Percentiles rank a stretch among this genome's conserved stretches.
These are phyloP conservation scores for Cladorrhinum sp. DNA, from an alignment of 2,329 filamentous ascomycete species.

Conservation along the genomic window DNA sequence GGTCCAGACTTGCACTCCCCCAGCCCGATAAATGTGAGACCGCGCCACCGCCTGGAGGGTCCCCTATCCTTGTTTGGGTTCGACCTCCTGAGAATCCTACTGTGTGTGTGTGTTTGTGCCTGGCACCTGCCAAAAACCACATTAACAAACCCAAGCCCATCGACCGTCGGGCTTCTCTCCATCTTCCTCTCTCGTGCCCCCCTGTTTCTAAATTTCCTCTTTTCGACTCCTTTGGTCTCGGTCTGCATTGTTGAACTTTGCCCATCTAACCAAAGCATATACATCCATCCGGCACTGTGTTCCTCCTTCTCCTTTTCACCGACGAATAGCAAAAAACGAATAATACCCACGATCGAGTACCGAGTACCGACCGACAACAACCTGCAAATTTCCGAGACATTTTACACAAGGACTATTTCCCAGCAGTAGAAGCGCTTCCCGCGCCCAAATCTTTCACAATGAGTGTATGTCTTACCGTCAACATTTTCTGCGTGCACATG, in stretches of 20 bases:
- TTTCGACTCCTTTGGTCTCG: not conserved
- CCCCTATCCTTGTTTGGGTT: slow-evolving; percentile 25
- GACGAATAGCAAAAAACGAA: too few relatives aligned
- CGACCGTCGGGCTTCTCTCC: not conserved
- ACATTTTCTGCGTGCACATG: not conserved
- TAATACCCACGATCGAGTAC: not conserved
- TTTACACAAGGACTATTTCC: not conserved
- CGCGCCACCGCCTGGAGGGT: slow-evolving; percentile 27
- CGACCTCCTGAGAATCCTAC: slow-evolving; percentile 25
- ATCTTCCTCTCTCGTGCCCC: not conserved
- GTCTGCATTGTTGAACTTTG: not conserved
- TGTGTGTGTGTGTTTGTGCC: slow-evolving; percentile 12
- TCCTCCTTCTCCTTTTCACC: too few relatives aligned
- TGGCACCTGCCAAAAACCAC: slow-evolving; percentile 4
- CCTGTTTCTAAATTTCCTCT: not conserved
- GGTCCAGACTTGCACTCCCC: not conserved
- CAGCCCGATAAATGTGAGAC: slow-evolving; percentile 8
- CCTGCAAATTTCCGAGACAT: not conserved
- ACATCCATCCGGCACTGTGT: too few relatives aligned
- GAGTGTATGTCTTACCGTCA: slow-evolving; percentile 43
- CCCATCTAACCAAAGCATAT: too few relatives aligned
- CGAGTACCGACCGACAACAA: not conserved
- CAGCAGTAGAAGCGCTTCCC: not conserved
- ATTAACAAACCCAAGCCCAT: slow-evolving; percentile 9
- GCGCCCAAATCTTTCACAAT: slow-evolving; percentile 35